These are phyloP conservation scores for Lachancea sp. DNA, from an alignment of 805 yeast genomes.

Conservation along the genomic window DNA sequence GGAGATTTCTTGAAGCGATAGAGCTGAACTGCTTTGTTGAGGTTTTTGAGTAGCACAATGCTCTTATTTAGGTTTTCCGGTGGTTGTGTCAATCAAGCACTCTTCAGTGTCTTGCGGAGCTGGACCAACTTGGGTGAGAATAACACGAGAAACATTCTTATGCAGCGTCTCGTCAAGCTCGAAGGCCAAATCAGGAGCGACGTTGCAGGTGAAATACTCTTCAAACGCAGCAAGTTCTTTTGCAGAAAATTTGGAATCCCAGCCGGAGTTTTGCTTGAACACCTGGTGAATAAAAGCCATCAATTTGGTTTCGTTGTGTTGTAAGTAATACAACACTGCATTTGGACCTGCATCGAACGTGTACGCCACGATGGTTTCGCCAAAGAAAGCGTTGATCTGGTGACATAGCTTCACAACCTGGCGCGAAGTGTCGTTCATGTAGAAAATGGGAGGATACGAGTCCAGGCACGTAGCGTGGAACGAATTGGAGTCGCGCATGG, in stretches of 20 bases:
- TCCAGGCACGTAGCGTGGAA: conserved; percentile 98
- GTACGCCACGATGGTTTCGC: conserved; percentile 76
- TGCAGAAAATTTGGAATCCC: conserved; percentile 44
- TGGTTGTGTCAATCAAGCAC: conserved; percentile 46
- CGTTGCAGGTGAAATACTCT: conserved; percentile 22
- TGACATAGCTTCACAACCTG: conserved; percentile 74
- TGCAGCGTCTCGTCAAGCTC: conserved; percentile 46
- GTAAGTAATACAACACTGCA: conserved; percentile 87
- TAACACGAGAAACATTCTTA: conserved; percentile 75
- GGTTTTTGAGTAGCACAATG: too few relatives aligned
- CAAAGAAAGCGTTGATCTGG: conserved; percentile 54
- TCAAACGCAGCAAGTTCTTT: conserved; percentile 24
- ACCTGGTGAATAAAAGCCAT: conserved; percentile 61
- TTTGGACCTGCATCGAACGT: conserved; percentile 99
- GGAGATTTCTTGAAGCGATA: too few relatives aligned
- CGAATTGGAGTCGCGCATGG: conserved; percentile 95
- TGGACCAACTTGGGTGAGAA: conserved; percentile 77
- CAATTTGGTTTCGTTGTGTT: conserved; percentile 64
- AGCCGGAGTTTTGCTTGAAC: conserved; percentile 59
- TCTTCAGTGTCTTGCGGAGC: conserved; percentile 68
- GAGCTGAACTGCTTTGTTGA: too few relatives aligned
- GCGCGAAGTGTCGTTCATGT: conserved; percentile 85
- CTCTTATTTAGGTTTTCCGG: conserved; percentile 40
- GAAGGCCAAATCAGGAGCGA: conserved; percentile 32
- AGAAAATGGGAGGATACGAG: conserved; percentile 91